Base-by-base conservation (phyloP, 108 stramenopile species). In the Cyclostephanos invisitatus region DNA sequence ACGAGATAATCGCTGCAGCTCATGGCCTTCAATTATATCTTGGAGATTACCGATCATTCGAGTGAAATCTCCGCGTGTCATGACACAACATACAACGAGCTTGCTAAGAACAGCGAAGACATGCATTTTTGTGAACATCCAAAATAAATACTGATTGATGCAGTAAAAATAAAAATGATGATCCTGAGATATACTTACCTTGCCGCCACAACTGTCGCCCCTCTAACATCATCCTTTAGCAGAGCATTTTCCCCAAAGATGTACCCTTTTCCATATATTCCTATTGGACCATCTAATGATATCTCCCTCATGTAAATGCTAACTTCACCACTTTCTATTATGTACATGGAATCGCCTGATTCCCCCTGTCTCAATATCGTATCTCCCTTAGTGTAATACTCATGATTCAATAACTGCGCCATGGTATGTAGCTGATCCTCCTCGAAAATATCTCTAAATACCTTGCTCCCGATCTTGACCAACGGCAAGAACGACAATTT, bases 321-420 rank as follows among this genome's bases (percentile, higher is more conserved):
- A 2, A 82, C 80, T 44, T 44, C 72, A 5, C 84, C 84, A 60
- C 49, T 77, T 47, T 67, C 68, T 56, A 89, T 81, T 62, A 89
- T 85, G 75, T 85, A 89, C 47, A 86, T 83, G 1, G 68, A 82
- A 56, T 92, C 77, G 4, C 91, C 92, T 10, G 57, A 60, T 18
- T 95, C 92, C 46, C 90, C 89, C 77, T 92, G 69, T n/a, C 84
- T 57, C 57, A 91, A 64, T 20, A 94, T 86, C 14, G 65, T 66
- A 9, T 79, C 71, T 5, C 87, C 91, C 17, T 51, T 48, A 21
- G 58, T 28, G 42, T 64, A 86, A 68, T 56, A 57, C 37, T 79
- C 78, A 32, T 62, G 67, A 40, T 84, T 82, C 64, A 84, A 49
- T 22, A 77, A 55, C 2, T 73, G 64, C 0, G 87, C 83, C 77